Conservation (phyloP, 179 eudicot genomes). For the Corrigiola litoralis region DNA sequence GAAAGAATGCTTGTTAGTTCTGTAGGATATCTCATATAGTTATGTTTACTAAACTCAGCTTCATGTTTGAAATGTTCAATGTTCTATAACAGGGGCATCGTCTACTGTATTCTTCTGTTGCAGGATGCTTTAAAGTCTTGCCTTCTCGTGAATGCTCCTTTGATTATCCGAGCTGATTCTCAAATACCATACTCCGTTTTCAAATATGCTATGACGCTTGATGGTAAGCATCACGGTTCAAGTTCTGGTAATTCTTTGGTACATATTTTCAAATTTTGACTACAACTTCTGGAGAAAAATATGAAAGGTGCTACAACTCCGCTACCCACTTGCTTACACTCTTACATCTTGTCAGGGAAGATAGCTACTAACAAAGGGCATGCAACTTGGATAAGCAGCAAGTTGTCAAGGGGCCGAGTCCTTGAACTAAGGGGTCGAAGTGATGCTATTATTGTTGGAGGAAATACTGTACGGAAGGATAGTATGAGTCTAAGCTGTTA, state of each 20-base stretch:
- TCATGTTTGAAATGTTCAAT: too few species aligned
- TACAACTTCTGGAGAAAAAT: not conserved
- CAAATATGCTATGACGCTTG: conserved; percentile 99
- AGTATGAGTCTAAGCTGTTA: conserved; percentile 56
- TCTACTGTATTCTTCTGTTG: conserved; percentile 4
- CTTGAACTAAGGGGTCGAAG: conserved; percentile 93
- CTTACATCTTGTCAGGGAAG: conserved; percentile 48
- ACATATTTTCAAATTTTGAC: not conserved
- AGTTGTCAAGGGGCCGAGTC: conserved; percentile 76
- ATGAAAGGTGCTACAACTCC: not conserved
- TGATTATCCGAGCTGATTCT: conserved; percentile 79
- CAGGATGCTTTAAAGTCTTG: conserved; percentile 89
- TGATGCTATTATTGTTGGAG: conserved; percentile 96
- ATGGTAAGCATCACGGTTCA: conserved; percentile 50
- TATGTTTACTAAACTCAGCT: not conserved
- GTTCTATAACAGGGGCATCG: not conserved
- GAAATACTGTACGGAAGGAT: conserved; percentile 94
- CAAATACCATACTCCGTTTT: conserved; percentile 85
- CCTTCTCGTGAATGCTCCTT: conserved; percentile 90
- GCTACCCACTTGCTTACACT: not conserved
- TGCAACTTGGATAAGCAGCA: conserved; percentile 93
- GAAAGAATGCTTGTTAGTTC: too few species aligned
- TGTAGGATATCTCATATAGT: too few species aligned
- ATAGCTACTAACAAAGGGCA: conserved; percentile 88
- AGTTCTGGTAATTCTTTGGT: not conserved